Evolutionary conservation across 208 protist species (phyloP).

Genomic region (Leptomonas seymouri): DNA sequence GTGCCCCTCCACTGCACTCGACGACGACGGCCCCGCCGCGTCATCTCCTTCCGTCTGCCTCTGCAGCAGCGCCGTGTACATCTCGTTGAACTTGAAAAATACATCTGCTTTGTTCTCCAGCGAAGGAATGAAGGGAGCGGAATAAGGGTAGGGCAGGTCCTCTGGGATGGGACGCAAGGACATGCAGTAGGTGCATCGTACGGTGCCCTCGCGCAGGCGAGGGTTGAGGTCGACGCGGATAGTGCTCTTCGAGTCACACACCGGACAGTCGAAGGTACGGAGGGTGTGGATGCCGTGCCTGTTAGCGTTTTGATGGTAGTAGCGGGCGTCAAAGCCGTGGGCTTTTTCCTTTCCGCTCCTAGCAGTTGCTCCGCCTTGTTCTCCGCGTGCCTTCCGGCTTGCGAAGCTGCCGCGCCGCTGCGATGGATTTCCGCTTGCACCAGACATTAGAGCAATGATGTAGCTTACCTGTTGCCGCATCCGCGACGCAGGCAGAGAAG

Average conservation of each 20-base stretch:
- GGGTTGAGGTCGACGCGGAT: constrained; percentile 63
- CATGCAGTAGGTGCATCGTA: constrained; percentile 77
- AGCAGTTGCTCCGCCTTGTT: constrained; percentile 3
- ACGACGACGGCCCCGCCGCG: not conserved
- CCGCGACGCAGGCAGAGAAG: too few relatives aligned
- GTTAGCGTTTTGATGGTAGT: constrained; percentile 68
- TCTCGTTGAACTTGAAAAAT: constrained; percentile 82
- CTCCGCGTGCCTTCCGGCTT: constrained; percentile 23
- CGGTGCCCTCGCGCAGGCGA: constrained; percentile 52
- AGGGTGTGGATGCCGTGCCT: constrained; percentile 59
- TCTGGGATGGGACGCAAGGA: constrained; percentile 46
- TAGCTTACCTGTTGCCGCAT: too few relatives aligned
- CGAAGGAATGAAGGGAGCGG: constrained; percentile 54
- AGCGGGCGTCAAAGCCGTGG: constrained; percentile 46
- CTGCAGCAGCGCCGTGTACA: constrained; percentile 49
- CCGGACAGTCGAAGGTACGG: constrained; percentile 78
- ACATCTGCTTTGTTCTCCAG: constrained; percentile 87
- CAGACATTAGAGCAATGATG: too few relatives aligned
- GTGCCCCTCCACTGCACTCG: not conserved
- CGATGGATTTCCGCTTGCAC: not conserved
- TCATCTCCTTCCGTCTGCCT: constrained; percentile 7
- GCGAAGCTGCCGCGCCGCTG: constrained; percentile 21
- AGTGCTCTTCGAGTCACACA: constrained; percentile 73
- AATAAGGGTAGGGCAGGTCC: constrained; percentile 80
- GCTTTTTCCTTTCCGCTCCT: constrained; percentile 25